Evolutionary conservation across 345 rosid genomes (phyloP).

Genomic region (Cochlearia excelsa): DNA sequence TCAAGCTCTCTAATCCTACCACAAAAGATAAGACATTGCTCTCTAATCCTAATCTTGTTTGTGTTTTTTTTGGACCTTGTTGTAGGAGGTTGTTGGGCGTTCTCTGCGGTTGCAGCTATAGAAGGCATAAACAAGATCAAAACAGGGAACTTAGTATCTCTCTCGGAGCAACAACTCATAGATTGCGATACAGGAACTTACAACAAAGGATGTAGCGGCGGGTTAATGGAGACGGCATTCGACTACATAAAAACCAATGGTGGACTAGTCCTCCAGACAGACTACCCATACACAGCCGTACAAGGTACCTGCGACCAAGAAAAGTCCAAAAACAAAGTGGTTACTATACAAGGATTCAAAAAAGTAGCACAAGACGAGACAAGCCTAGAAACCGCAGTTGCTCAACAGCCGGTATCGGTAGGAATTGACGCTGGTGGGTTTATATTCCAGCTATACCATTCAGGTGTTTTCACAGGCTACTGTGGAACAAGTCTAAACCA

Average conservation of each 20-base stretch:
- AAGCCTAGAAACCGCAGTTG: conserved; percentile 52
- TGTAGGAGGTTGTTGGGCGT: conserved; percentile 95
- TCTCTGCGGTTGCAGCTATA: conserved; percentile 79
- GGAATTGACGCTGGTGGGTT: conserved; percentile 70
- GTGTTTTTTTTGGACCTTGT: background rate
- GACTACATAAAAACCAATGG: conserved; percentile 45
- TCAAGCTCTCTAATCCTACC: background rate
- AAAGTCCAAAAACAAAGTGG: conserved; percentile 39
- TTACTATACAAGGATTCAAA: conserved; percentile 45
- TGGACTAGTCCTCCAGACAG: conserved; percentile 52
- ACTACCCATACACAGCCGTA: conserved; percentile 59
- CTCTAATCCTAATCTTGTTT: background rate
- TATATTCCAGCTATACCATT: conserved; percentile 59
- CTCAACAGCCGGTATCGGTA: conserved; percentile 75
- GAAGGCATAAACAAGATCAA: conserved; percentile 74
- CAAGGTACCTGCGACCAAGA: conserved; percentile 43
- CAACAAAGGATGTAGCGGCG: conserved; percentile 73
- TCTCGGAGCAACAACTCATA: conserved; percentile 83
- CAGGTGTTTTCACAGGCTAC: conserved; percentile 57
- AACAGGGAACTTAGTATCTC: conserved; percentile 56
- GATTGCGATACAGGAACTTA: conserved; percentile 52
- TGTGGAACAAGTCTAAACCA: conserved; percentile 68
- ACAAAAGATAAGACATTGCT: too few species aligned
- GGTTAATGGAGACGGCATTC: conserved; percentile 68
- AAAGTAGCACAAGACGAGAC: conserved; percentile 47